A percentile compares a stretch with the other conserved stretches of the same genome.
Conservation (phyloP, 169 alveolate species). For the Plasmodium relictum region DNA sequence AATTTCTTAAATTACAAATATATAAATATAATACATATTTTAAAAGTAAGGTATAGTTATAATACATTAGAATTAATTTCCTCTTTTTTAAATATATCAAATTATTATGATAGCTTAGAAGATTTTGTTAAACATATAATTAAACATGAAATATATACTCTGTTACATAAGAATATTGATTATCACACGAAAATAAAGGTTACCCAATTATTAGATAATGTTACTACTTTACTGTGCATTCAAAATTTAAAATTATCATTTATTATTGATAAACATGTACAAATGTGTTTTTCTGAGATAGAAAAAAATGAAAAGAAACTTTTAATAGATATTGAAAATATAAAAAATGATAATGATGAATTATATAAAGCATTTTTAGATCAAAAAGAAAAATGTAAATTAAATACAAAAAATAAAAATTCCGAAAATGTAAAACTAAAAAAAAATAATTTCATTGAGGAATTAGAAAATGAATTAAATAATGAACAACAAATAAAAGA, state of each 20-base stretch:
- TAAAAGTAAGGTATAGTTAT: conserved; percentile 22
- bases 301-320: conserved; percentile 8
- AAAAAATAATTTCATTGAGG: not conserved
- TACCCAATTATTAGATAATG: conserved; percentile 37
- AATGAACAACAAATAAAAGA: not conserved
- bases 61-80: conserved; percentile 14
- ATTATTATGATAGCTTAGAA: conserved; percentile 47
- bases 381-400: conserved; percentile 8
- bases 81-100: conserved; percentile 48
- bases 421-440: not conserved
- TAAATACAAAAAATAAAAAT: not conserved
- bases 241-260: conserved; percentile 10
- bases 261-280: conserved; percentile 28
- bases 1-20: conserved; percentile 61
- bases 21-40: conserved; percentile 57
- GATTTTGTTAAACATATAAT: conserved; percentile 59
- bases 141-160: conserved; percentile 68
- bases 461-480: not conserved
- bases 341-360: not conserved
- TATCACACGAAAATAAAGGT: conserved; percentile 68
- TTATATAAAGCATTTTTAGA: conserved; percentile 2
- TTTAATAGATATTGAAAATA: not conserved
- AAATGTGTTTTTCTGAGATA: conserved; percentile 27
- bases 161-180: conserved; percentile 48
- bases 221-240: conserved; percentile 45